Evolutionary conservation across 2,329 filamentous ascomycete species (phyloP).

Genomic region (Xylaria sp.): DNA sequence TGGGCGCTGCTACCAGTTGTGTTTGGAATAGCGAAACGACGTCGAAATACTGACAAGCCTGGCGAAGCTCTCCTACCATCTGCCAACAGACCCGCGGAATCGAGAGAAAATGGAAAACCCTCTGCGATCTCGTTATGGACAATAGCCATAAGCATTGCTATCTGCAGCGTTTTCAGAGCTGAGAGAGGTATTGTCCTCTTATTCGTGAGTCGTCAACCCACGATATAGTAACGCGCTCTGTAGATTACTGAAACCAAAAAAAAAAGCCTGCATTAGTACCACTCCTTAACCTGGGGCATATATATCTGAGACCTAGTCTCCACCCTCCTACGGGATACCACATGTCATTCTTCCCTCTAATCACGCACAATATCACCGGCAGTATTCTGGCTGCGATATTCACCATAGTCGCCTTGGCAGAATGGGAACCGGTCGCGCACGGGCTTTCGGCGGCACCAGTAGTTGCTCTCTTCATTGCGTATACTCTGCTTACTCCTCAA

Average conservation of each 20-base stretch:
- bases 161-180: conserved; percentile 41
- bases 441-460: conserved; percentile 48
- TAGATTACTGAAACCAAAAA: conserved; percentile 33
- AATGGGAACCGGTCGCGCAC: conserved; percentile 44
- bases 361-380: conserved; percentile 43
- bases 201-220: conserved; percentile 29
- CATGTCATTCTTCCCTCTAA: conserved; percentile 31
- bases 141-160: conserved; percentile 37
- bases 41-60: neutral
- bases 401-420: conserved; percentile 45
- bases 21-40: conserved; percentile 30
- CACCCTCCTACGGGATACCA: conserved; percentile 17
- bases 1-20: conserved; percentile 49
- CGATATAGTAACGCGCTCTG: neutral
- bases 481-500: conserved; percentile 45
- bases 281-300: conserved; percentile 46
- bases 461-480: conserved; percentile 47
- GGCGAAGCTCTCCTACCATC: conserved; percentile 3
- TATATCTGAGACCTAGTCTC: conserved; percentile 35
- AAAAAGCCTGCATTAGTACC: conserved; percentile 50
- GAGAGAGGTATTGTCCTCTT: conserved; percentile 37
- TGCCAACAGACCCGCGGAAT: conserved; percentile 5
- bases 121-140: conserved; percentile 36
- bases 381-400: conserved; percentile 43
- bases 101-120: neutral